These are phyloP conservation scores for Onygenales sp. DNA, from an alignment of 2,329 filamentous ascomycete genomes.

Conservation along the genomic window DNA sequence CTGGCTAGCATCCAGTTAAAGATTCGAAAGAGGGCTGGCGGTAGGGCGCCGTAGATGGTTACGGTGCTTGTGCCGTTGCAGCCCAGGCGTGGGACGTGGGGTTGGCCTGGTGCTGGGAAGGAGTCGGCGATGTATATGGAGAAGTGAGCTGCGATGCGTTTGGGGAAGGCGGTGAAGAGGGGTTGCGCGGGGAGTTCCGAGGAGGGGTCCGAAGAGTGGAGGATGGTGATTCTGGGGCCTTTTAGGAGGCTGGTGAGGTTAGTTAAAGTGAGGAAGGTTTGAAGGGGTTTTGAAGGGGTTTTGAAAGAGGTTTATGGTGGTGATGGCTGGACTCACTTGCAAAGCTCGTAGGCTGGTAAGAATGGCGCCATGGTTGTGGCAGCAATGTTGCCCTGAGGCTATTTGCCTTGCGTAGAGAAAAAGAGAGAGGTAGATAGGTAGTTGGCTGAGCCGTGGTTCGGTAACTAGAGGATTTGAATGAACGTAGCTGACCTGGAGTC, in stretches of 20 bases:
- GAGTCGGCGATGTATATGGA: conserved; percentile 8
- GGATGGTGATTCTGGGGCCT: conserved; percentile 7
- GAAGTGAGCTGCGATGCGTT: conserved; percentile 7
- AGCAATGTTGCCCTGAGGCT: background rate
- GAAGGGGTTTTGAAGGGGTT: too few relatives aligned
- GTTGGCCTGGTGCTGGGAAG: conserved; percentile 4
- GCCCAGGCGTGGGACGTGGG: conserved; percentile 7
- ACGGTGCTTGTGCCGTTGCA: conserved; percentile 8
- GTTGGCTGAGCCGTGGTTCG: too few relatives aligned
- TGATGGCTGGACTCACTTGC: background rate
- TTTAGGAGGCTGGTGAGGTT: conserved; percentile 5
- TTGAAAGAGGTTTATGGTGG: too few relatives aligned
- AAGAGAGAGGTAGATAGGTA: too few relatives aligned
- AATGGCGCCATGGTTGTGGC: background rate
- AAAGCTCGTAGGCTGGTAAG: background rate
- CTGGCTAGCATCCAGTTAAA: conserved; percentile 11
- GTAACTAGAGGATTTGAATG: too few relatives aligned
- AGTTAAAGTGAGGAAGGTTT: background rate
- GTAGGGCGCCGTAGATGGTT: conserved; percentile 9
- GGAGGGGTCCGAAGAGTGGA: conserved; percentile 1
- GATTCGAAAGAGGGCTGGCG: conserved; percentile 4
- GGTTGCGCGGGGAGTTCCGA: conserved; percentile 1
- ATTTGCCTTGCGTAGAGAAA: background rate
- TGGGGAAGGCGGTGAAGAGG: conserved; percentile 7
- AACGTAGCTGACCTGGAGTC: too few relatives aligned